Percentiles rank a stretch among this genome's conserved stretches.
phyloP scores from a whole-genome alignment of 2,329 filamentous ascomycete species.

The Beauveria asiatica region DNA sequence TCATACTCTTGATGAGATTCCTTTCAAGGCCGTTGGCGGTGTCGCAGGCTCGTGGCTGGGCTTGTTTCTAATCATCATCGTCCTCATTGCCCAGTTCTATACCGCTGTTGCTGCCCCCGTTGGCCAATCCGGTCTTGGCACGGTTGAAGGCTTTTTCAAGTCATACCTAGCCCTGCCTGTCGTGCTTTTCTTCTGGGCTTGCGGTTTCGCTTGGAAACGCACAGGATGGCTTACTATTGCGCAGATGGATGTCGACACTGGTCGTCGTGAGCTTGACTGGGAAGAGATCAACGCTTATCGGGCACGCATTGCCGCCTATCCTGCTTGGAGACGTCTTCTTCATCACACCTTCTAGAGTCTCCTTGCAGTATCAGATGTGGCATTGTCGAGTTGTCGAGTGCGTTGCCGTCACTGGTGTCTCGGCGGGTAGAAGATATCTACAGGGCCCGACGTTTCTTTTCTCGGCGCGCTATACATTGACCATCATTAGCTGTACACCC shows the following conservation, averaged over 20 bases:
- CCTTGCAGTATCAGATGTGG: background rate
- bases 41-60: constrained; percentile 55
- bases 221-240: constrained; percentile 47
- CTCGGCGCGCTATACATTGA: background rate
- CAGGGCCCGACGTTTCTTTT: background rate
- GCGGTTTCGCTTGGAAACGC: constrained; percentile 58
- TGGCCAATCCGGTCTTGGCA: constrained; percentile 20
- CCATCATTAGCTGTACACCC: constrained; percentile 2
- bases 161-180: constrained; percentile 44
- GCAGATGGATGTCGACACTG: constrained; percentile 60
- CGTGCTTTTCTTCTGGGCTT: constrained; percentile 44
- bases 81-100: constrained; percentile 45
- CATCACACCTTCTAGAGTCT: constrained; percentile 25
- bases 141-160: constrained; percentile 45
- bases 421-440: background rate
- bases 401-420: background rate
- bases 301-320: constrained; percentile 38
- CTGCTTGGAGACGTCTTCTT: constrained; percentile 34
- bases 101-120: constrained; percentile 38
- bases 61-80: constrained; percentile 44
- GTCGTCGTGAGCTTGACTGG: constrained; percentile 56
- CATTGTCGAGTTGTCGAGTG: background rate
- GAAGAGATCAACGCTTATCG: constrained; percentile 48
- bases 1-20: constrained; percentile 54
- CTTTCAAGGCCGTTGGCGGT: constrained; percentile 52